phyloP scores from a whole-genome alignment of 441 rosid species.

The Metrosideros polymorpha region DNA sequence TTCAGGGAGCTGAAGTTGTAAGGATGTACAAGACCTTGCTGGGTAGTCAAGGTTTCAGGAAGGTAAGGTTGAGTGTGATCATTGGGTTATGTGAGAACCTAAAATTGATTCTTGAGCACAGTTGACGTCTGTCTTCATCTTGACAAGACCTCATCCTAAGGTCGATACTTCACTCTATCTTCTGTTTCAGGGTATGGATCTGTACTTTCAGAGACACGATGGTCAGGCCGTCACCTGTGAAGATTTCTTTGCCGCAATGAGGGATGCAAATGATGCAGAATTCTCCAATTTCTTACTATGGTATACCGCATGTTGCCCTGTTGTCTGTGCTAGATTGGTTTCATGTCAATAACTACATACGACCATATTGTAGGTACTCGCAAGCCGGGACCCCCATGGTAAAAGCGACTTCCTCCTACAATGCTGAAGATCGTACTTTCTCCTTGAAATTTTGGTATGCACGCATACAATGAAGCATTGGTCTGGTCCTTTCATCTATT shows the following conservation, averaged over 20 bases:
- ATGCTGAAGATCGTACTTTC: conserved; percentile 65
- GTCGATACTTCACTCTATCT: neutral
- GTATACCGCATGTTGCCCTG: conserved; percentile 8
- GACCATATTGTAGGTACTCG: conserved; percentile 58
- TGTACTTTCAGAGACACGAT: conserved; percentile 88
- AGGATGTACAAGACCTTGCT: conserved; percentile 98
- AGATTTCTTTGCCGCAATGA: conserved; percentile 93
- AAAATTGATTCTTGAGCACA: neutral
- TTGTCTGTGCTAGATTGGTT: neutral
- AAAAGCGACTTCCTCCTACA: conserved; percentile 69
- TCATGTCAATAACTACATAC: neutral
- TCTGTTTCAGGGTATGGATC: conserved; percentile 83
- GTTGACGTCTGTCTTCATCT: neutral
- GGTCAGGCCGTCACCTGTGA: conserved; percentile 98
- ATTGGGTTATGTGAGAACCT: neutral
- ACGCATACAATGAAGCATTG: neutral
- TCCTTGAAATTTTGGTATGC: conserved; percentile 82
- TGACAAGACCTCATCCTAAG: neutral
- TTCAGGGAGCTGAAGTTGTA: conserved; percentile 98
- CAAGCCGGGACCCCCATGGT: conserved; percentile 97
- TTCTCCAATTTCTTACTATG: conserved; percentile 88
- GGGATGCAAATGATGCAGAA: conserved; percentile 92
- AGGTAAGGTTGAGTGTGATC: conserved; percentile 36
- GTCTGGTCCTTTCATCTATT: neutral
- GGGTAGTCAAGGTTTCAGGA: conserved; percentile 85